These are phyloP conservation scores for Heritiera littoralis DNA, from an alignment of 345 rosid genomes.

Conservation along the genomic window DNA sequence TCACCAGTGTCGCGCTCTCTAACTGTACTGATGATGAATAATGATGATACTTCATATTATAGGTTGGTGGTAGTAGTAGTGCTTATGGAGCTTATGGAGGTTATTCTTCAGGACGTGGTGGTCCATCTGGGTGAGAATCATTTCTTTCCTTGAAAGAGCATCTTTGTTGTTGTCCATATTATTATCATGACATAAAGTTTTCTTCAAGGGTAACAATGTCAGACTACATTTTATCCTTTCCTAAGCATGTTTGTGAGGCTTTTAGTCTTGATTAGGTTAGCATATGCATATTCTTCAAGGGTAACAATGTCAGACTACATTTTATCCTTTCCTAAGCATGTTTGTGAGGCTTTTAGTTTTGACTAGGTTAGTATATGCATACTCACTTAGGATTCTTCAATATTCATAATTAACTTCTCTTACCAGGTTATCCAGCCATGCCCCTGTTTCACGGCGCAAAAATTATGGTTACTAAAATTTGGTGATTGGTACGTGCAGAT, in stretches of 20 bases:
- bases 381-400: conserved; percentile 24
- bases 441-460: conserved; percentile 78
- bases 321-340: conserved; percentile 2
- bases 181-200: background rate
- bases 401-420: conserved; percentile 46
- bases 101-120: conserved; percentile 77
- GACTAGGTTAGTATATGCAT: background rate
- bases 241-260: background rate
- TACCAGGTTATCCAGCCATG: conserved; percentile 86
- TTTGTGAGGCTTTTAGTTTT: conserved; percentile 5
- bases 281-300: conserved; percentile 2
- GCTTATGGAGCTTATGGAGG: conserved; percentile 85
- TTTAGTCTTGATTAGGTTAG: background rate
- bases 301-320: background rate
- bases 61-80: conserved; percentile 75
- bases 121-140: conserved; percentile 74
- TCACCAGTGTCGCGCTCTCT: background rate
- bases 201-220: background rate
- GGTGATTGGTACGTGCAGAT: conserved; percentile 52
- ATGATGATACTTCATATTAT: conserved; percentile 12
- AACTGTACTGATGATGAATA: conserved; percentile 5
- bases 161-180: background rate
- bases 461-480: conserved; percentile 77
- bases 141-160: conserved; percentile 12
- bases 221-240: conserved; percentile 10